Conservation (phyloP, 1,284 basidiomycete genomes). For the Melanopsichium pennsylvanicum region DNA sequence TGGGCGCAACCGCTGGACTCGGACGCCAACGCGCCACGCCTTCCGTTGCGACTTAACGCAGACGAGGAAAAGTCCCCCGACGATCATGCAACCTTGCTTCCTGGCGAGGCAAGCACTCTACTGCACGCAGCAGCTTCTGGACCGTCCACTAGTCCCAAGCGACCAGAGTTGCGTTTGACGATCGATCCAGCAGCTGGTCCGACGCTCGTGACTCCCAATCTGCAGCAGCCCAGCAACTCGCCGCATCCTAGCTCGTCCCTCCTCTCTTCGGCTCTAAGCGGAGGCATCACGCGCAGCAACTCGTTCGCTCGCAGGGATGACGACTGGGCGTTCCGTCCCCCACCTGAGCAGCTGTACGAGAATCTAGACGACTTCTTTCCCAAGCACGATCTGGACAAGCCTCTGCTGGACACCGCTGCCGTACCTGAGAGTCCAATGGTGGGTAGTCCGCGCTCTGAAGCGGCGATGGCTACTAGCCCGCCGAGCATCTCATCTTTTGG, state of each 20-base stretch:
- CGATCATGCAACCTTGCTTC: slow-evolving; percentile 32
- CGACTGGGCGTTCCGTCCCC: slow-evolving; percentile 77
- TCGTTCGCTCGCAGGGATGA: slow-evolving; percentile 56
- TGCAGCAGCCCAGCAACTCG: slow-evolving; percentile 9
- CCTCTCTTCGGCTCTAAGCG: slow-evolving; percentile 21
- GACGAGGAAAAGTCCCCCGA: slow-evolving; percentile 13
- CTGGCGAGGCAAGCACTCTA: slow-evolving; percentile 24
- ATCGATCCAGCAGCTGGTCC: slow-evolving; percentile 49
- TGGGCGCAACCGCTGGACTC: slow-evolving; percentile 62
- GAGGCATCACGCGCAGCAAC: slow-evolving; percentile 45
- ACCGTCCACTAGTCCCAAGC: slow-evolving; percentile 33
- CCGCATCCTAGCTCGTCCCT: slow-evolving; percentile 19
- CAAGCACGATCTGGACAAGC: slow-evolving; percentile 92
- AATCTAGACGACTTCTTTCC: slow-evolving; percentile 95
- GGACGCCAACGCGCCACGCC: slow-evolving; percentile 29
- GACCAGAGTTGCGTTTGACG: slow-evolving; percentile 54
- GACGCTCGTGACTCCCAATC: slow-evolving; percentile 9
- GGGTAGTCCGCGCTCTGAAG: slow-evolving; percentile 43
- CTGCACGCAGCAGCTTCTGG: slow-evolving; percentile 6
- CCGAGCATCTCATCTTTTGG: slow-evolving; percentile 1
- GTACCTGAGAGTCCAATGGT: slow-evolving; percentile 74
- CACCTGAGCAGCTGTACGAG: slow-evolving; percentile 91
- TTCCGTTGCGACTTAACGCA: slow-evolving; percentile 21
- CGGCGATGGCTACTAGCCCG: slow-evolving; percentile 11
- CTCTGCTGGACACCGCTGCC: slow-evolving; percentile 81